Evolutionary conservation across 176 grass and related monocot genomes (phyloP), one percentile per base, ranked within the genome.

Genomic region (Alloteropsis semialata): DNA sequence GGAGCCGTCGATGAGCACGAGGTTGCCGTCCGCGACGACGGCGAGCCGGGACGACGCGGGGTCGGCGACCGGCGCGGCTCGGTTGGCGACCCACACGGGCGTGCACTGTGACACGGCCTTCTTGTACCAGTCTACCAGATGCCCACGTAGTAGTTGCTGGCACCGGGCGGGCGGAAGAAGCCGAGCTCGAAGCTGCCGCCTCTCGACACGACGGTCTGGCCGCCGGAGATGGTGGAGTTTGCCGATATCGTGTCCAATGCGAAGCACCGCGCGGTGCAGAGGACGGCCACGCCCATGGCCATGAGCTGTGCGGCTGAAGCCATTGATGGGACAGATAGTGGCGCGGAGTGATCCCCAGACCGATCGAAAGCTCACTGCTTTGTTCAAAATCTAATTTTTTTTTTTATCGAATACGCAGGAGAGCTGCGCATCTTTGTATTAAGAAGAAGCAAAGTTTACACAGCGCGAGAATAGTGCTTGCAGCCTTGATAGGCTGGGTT

Each of bases 51-150:
- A 78, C 11, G 68, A 60, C 10, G 59, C 48, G 10, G 77, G 58
- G 76, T 90, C 85, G 7, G 76, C 14, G 22, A 93, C 79, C 4
- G 91, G 91, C 17, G 59, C 28, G 11, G 70, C 77, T 32, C 88
- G 34, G 88, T 93, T 93, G 24, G 91, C 88, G 3, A 93, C 77
- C 88, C 91, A 93, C 18, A 88, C 88, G 3, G 72, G 48, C 4
- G 88, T 90, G 41, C 59, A 16, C 19, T 32, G 1, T 6, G 65
- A 63, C 58, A 88, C 82, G 60, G 4, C 36, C 19, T 84, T 85
- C 42, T 77, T 84, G 84, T 36, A 36, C 34, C n/a, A n/a, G n/a
- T n/a, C n/a, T 90, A 90, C 91, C 91, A 88, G 81, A 93, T 85
- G 0, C 91, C 88, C 17, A 90, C 17, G 24, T 93, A 93, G 62